Base-by-base conservation (phyloP, 2,329 filamentous ascomycete species). In the Tolypocladium inflatum region DNA sequence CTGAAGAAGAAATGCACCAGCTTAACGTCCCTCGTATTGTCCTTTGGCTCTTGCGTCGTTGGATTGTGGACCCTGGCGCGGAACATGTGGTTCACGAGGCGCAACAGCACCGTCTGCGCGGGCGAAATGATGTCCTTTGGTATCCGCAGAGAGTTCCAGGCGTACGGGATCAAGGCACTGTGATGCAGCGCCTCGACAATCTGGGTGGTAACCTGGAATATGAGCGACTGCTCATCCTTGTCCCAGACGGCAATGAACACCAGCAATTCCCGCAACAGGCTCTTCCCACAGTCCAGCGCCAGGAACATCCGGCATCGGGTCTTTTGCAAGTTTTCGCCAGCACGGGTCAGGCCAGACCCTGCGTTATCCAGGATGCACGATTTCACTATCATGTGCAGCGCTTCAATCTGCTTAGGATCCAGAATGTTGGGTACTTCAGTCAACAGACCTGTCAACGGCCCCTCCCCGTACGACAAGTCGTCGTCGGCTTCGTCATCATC, bases 221-320 rank as follows among this genome's bases (percentile, higher is more conserved):
- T 96, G 42, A 96, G 84, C 61, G 95, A 91, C 60, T 93, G 88
- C 70, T 97, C 92, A 45, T 91, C 88, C 66, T 97, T 86, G 68
- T 97, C 93, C 93, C 93, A 97, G 10, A 96, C 92, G 6, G 93
- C 93, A 62, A 97, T 96, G 70, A 97, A 97, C 59, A 97, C 95
- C 50, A 97, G 79, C 67, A 97, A 83, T 71, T 97, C 93, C 58
- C 93, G 82, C 1, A 97, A 78, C 4, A 97, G 78, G 68, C 95
- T 96, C 64, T 92, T 87, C 3, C 93, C 93, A 61, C 91, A 95
- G 67, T 96, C 91, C 60, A 96, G 84, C 0, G 91, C 91, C 48
- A 97, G 78, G 55, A 97, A 83, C 68, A 97, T 89, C 68, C 95
- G 89, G 67, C 92, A 97, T 26, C 93, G 81, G 1, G 93, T 90